Evolutionary conservation across 2,329 filamentous ascomycete species (phyloP).

Genomic region (Leptographium lundbergii): DNA sequence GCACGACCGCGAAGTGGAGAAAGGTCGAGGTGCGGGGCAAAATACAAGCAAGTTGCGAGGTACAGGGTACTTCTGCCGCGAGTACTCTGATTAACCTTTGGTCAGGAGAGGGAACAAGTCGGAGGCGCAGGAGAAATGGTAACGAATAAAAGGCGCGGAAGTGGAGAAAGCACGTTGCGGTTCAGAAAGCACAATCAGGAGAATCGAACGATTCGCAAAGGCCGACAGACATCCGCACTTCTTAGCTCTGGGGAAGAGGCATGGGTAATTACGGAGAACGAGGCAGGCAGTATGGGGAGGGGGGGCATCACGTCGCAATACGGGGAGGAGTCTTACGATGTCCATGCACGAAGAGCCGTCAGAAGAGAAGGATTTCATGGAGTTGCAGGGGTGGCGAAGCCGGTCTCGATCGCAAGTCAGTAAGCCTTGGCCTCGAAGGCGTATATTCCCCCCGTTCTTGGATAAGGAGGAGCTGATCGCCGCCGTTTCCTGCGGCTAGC

Average conservation of each 20-base stretch:
- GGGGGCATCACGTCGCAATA: background rate
- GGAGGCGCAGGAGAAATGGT: background rate
- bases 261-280: background rate
- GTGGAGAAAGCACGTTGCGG: background rate
- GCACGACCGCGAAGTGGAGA: background rate
- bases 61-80: background rate
- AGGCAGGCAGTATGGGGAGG: background rate
- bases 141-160: background rate
- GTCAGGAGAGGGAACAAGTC: background rate
- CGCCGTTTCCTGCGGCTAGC: background rate
- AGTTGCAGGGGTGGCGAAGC: background rate
- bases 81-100: background rate
- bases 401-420: background rate
- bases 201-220: background rate
- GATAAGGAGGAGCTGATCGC: background rate
- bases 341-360: background rate
- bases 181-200: background rate
- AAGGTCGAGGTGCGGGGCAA: background rate
- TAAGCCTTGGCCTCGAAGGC: background rate
- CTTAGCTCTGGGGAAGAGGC: background rate
- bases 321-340: conserved; percentile 1
- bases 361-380: background rate
- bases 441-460: background rate
- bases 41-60: background rate
- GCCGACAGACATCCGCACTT: background rate